Evolutionary conservation across 1,284 basidiomycete genomes (phyloP).

Genomic region (Spongispora temasekensis): DNA sequence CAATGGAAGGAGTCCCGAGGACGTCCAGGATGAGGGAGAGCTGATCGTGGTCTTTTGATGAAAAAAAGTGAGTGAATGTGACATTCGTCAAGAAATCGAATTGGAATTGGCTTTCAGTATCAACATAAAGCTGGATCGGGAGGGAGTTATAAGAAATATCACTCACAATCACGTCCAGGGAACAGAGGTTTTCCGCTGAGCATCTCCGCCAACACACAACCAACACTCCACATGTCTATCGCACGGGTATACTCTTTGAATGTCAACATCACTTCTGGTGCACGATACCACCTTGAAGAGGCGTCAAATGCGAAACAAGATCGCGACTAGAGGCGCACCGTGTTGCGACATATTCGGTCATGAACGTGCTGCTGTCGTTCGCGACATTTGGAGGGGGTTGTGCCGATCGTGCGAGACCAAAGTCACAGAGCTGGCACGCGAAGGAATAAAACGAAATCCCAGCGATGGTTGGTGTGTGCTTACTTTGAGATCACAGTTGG

Average conservation of each 20-base stretch:
- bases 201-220: constrained; percentile 95
- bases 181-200: constrained; percentile 88
- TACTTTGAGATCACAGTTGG: constrained; percentile 94
- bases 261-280: constrained; percentile 94
- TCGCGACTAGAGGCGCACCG: constrained; percentile 43
- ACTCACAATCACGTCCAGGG: constrained; percentile 80
- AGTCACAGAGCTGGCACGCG: constrained; percentile 76
- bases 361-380: constrained; percentile 84
- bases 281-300: constrained; percentile 81
- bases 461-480: constrained; percentile 13
- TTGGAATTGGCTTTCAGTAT: too few species aligned
- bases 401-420: constrained; percentile 87
- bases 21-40: constrained; percentile 86
- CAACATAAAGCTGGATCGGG: too few species aligned
- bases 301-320: constrained; percentile 2
- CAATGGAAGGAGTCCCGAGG: constrained; percentile 85
- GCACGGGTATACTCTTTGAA: constrained; percentile 94
- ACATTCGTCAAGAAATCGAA: not conserved
- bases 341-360: constrained; percentile 95
- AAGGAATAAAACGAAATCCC: constrained; percentile 6
- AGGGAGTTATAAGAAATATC: too few species aligned
- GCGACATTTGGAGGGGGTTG: constrained; percentile 78
- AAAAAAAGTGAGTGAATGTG: not conserved
- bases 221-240: constrained; percentile 93
- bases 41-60: constrained; percentile 75